Percentiles rank a stretch among this genome's conserved stretches.
phyloP scores from a whole-genome alignment of 306 rosid species.

The Alnus glutinosa region DNA sequence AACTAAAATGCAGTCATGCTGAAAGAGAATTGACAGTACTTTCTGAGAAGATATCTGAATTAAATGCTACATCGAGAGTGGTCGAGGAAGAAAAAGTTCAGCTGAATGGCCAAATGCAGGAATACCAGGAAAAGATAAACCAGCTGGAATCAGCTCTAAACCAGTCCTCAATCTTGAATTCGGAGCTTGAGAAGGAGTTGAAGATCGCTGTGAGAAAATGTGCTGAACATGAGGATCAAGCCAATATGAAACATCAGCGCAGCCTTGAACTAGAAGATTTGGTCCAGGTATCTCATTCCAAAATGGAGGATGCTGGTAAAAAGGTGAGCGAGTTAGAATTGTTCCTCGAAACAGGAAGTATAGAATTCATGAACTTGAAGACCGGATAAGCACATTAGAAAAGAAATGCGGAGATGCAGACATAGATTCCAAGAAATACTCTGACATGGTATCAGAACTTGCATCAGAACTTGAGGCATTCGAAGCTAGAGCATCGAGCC shows the following conservation, averaged over 20 bases:
- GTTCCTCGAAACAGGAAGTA: constrained; percentile 79
- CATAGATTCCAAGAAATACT: constrained; percentile 42
- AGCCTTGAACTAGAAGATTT: constrained; percentile 89
- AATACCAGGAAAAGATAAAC: too few species aligned
- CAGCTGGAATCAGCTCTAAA: too few species aligned
- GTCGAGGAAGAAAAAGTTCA: too few species aligned
- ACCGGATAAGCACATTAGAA: constrained; percentile 63
- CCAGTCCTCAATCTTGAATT: too few species aligned
- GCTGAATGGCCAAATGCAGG: too few species aligned
- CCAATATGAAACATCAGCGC: background rate
- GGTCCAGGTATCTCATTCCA: constrained; percentile 68
- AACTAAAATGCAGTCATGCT: constrained; percentile 56
- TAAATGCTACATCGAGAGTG: too few species aligned
- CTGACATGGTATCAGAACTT: constrained; percentile 31
- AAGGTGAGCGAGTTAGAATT: constrained; percentile 77
- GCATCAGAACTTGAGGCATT: constrained; percentile 74
- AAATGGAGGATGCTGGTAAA: constrained; percentile 62
- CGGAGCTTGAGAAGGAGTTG: too few species aligned
- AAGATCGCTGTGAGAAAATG: too few species aligned
- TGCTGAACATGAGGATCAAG: too few species aligned
- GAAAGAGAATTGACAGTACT: constrained; percentile 63
- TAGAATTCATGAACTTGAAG: constrained; percentile 93
- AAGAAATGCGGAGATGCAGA: constrained; percentile 57
- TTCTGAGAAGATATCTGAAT: constrained; percentile 38
- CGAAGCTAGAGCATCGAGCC: constrained; percentile 57